Evolutionary conservation across 2,329 filamentous ascomycete genomes (phyloP), one percentile per base, ranked within the genome.

Genomic region (Colletotrichum gigasporum): DNA sequence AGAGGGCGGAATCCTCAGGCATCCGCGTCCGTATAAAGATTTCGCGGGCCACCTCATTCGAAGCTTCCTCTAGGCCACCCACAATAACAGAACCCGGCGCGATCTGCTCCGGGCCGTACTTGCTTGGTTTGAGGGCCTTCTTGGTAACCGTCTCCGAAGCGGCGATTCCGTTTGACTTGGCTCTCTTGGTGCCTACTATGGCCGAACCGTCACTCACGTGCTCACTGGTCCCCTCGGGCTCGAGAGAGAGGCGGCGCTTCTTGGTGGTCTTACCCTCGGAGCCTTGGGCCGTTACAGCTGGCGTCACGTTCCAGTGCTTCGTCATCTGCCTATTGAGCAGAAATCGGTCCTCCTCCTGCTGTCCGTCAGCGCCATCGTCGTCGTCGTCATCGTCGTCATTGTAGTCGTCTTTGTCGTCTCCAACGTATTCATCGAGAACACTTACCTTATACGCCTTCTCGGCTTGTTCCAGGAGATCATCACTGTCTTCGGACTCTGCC

Each of bases 401-500:
- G 8, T 41, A n/a, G 52, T 69, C 69, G 4, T 50, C 30, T 10
- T 52, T n/a, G n/a, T n/a, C n/a, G n/a, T n/a, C n/a, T n/a, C n/a
- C n/a, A n/a, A n/a, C n/a, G 20, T 41, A 39, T 52, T 55, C 4
- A 3, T 22, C 12, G 14, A 14, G 18, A 20, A 34, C 2, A 14
- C 56, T 57, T 28, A 57, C 66, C 65, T 70, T 69, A 18, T 68
- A 68, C n/a, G 63, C 66, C 45, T 68, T 68, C 32, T 66, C 56
- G n/a, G 44, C 59, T 55, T 26, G 18, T 51, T 65, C 82, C 18
- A 84, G 81, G 2, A 80, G 80, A 32, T 86, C 85, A 51, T 68
- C 83, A 28, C 83, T 80, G 4, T 85, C 86, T 26, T 86, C 85
- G 51, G 82, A 85, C 22, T 86, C 84, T 47, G 82, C 84, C 12